A percentile compares a stretch with the other conserved stretches of the same genome.
phyloP scores from a whole-genome alignment of 2,329 filamentous ascomycete genomes.

The Pyrenophora seminiperda region DNA sequence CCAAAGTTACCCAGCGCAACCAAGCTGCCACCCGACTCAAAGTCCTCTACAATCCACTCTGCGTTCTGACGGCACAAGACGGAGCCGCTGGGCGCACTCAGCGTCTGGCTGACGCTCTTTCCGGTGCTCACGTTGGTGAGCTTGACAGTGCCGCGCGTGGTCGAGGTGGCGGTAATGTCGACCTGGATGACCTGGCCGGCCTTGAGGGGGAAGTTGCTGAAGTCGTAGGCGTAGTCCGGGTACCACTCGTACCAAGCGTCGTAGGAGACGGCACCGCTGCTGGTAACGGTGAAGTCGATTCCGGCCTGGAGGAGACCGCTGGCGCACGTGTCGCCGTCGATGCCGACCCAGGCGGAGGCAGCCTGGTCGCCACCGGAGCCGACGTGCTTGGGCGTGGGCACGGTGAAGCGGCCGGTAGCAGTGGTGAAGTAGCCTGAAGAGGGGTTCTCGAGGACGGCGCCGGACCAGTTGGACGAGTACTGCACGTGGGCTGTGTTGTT shows the following conservation, averaged over 20 bases:
- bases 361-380: slow-evolving; percentile 50
- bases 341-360: slow-evolving; percentile 64
- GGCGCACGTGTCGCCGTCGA: slow-evolving; percentile 63
- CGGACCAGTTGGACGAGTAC: slow-evolving; percentile 65
- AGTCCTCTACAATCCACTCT: slow-evolving; percentile 59
- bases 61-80: slow-evolving; percentile 51
- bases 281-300: slow-evolving; percentile 58
- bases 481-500: slow-evolving; percentile 52
- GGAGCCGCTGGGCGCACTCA: slow-evolving; percentile 34
- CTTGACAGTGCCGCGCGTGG: slow-evolving; percentile 52
- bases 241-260: slow-evolving; percentile 68
- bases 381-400: slow-evolving; percentile 55
- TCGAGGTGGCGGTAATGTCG: slow-evolving; percentile 50
- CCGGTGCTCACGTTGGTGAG: slow-evolving; percentile 61
- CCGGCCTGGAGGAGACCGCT: slow-evolving; percentile 63
- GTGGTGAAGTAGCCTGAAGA: slow-evolving; percentile 56
- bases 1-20: slow-evolving; percentile 2
- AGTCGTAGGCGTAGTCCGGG: slow-evolving; percentile 61
- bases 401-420: slow-evolving; percentile 60
- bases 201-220: slow-evolving; percentile 52
- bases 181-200: slow-evolving; percentile 55
- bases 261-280: slow-evolving; percentile 48
- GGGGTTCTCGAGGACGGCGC: slow-evolving; percentile 55
- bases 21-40: background rate
- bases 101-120: slow-evolving; percentile 57